Percentiles rank a stretch among this genome's conserved stretches.
phyloP scores from a whole-genome alignment of 2,329 filamentous ascomycete genomes.

The Penicillium concentricum region DNA sequence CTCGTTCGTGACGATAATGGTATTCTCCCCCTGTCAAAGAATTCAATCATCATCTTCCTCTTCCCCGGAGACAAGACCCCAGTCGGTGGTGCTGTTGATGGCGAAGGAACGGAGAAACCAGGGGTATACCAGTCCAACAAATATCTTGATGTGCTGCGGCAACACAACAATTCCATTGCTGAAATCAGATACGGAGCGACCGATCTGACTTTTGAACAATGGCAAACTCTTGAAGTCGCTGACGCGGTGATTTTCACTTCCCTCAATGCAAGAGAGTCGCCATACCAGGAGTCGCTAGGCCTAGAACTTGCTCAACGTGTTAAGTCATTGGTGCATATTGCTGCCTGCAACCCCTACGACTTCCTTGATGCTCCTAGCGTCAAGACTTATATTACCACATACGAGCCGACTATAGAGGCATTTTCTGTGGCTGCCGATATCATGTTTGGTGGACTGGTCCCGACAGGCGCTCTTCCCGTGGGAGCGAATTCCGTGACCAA shows the following conservation, averaged over 20 bases:
- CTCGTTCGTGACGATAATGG: conserved; percentile 36
- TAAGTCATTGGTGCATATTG: conserved; percentile 39
- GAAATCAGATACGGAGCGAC: conserved; percentile 37
- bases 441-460: conserved; percentile 36
- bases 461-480: conserved; percentile 40
- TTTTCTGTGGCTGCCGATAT: conserved; percentile 41
- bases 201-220: conserved; percentile 32
- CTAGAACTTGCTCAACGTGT: conserved; percentile 31
- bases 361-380: conserved; percentile 39
- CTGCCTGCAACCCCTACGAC: conserved; percentile 47
- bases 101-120: conserved; percentile 36
- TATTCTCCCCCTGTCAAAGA: conserved; percentile 32
- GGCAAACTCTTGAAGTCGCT: conserved; percentile 34
- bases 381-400: conserved; percentile 45
- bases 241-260: conserved; percentile 43
- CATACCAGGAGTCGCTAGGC: conserved; percentile 38
- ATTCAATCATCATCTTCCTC: conserved; percentile 36
- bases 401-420: conserved; percentile 46
- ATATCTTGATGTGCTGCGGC: conserved; percentile 36
- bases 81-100: conserved; percentile 40
- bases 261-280: conserved; percentile 40
- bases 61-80: conserved; percentile 38
- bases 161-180: conserved; percentile 24
- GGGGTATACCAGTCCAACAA: conserved; percentile 31
- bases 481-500: conserved; percentile 16